Evolutionary conservation across 345 rosid genomes (phyloP), one percentile per base, ranked within the genome.

Genomic region (Pseudoturritis turrita): DNA sequence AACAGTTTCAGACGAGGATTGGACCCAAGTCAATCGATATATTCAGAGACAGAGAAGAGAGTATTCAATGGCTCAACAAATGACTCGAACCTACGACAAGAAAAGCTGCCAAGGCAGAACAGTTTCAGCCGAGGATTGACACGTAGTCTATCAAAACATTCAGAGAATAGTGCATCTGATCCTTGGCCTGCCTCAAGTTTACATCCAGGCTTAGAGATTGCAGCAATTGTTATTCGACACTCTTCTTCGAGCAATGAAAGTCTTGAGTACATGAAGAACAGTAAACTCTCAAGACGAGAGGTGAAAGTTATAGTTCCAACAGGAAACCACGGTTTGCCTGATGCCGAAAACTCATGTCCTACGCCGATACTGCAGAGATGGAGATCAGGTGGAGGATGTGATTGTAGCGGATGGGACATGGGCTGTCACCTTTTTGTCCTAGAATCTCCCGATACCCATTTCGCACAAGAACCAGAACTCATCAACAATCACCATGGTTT

Each of bases 401-500:
- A 96, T 37, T 96, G 98, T 72, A 96, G 99, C 35, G 98, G 98
- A 73, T 96, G 99, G 99, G 99, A 96, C 83, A 92, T 92, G 97
- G 94, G 83, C 1, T 96, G 99, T 62, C 87, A 96, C 14, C 94
- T 96, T 31, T 76, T 83, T 13, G 88, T 92, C 56, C 62, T 96
- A 5, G 89, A 85, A 78, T 82, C 83, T 69, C 79, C 90, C 10
- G 57, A 58, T 54, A 79, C 68, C 63, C 77, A 39, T 23, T 70
- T 68, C 65, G 69, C 52, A 4, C 80, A 79, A 63, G 81, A 81
- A 76, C 76, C 61, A 73, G 82, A 77, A 57, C 83, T 81, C 43
- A 59, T 76, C 67, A 79, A 83, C 54, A 78, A 71, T 55, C 84
- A 78, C 46, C 81, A 58, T 39, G 83, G 90, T 69, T 65, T 96